phyloP scores from a whole-genome alignment of 495 filamentous ascomycete species.

The Pseudomonodictys pantanalensis region DNA sequence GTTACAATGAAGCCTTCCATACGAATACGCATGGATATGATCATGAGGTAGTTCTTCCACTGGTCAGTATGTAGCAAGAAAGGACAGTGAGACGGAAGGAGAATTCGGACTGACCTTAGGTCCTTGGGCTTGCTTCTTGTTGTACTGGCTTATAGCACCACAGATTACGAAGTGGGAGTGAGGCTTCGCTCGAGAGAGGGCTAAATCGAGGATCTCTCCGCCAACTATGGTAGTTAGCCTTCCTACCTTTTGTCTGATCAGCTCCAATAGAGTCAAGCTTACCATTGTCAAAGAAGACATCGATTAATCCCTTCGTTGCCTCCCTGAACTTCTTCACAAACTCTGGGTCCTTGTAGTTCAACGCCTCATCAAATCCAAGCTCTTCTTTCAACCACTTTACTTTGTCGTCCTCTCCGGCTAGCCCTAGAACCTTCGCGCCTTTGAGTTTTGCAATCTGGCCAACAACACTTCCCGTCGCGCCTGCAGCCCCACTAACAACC shows the following conservation, averaged over 20 bases:
- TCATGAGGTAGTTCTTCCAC: conserved; percentile 48
- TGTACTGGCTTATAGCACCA: conserved; percentile 56
- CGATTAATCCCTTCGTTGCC: conserved; percentile 48
- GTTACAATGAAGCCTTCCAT: conserved; percentile 59
- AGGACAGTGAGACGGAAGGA: background rate
- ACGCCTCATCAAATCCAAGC: conserved; percentile 40
- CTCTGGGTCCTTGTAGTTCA: conserved; percentile 37
- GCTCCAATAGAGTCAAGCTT: conserved; percentile 51
- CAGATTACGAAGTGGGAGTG: conserved; percentile 54
- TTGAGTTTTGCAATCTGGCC: conserved; percentile 67
- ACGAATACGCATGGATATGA: conserved; percentile 48
- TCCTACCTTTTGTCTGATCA: conserved; percentile 43
- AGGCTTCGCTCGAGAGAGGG: conserved; percentile 47
- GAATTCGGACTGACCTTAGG: conserved; percentile 28
- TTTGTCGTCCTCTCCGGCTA: conserved; percentile 50
- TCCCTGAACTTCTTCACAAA: conserved; percentile 32
- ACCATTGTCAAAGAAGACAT: conserved; percentile 60
- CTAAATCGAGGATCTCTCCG: conserved; percentile 55
- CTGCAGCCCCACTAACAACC: conserved; percentile 67
- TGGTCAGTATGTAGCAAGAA: background rate
- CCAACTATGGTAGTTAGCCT: conserved; percentile 42
- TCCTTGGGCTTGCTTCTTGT: conserved; percentile 47
- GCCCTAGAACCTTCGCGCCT: conserved; percentile 55
- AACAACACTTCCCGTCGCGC: conserved; percentile 65
- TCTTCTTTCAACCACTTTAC: conserved; percentile 36